A percentile compares a stretch with the other conserved stretches of the same genome.
Evolutionary conservation across 1,284 basidiomycete genomes (phyloP).

Genomic region (Cryptococcus jaspeensis): DNA sequence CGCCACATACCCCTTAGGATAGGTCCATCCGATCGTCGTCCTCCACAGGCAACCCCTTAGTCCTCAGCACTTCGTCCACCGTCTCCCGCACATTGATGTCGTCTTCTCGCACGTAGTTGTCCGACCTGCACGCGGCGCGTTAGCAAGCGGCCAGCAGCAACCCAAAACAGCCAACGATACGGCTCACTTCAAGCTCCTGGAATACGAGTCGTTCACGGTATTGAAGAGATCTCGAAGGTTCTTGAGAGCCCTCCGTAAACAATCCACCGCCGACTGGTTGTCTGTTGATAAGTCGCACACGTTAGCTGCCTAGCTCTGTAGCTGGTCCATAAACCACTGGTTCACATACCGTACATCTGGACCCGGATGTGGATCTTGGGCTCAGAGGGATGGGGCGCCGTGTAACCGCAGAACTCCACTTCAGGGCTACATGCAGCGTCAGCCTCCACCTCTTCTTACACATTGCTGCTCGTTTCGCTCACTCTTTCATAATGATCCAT

Average conservation of each 20-base stretch:
- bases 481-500: constrained; percentile 99
- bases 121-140: constrained; percentile 27
- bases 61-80: constrained; percentile 40
- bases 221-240: constrained; percentile 73
- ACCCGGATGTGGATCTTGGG: constrained; percentile 92
- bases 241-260: constrained; percentile 69
- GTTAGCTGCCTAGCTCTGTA: not conserved
- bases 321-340: too few relatives aligned
- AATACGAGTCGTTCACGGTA: constrained; percentile 66
- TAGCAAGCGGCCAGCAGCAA: not conserved
- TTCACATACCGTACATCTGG: constrained; percentile 92
- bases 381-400: constrained; percentile 93
- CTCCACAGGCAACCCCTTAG: constrained; percentile 29
- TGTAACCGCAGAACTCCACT: constrained; percentile 98
- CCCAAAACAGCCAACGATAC: not conserved
- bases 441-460: constrained; percentile 5
- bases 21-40: constrained; percentile 26
- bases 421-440: constrained; percentile 66
- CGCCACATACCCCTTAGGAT: constrained; percentile 3
- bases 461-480: constrained; percentile 33
- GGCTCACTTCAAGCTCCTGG: constrained; percentile 57
- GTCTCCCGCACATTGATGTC: constrained; percentile 47
- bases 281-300: constrained; percentile 55
- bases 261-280: constrained; percentile 71
- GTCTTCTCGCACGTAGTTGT: constrained; percentile 41